Evolutionary conservation across 495 filamentous ascomycete genomes (phyloP), one percentile per base, ranked within the genome.

Genomic region (Aspergillus panamensis): DNA sequence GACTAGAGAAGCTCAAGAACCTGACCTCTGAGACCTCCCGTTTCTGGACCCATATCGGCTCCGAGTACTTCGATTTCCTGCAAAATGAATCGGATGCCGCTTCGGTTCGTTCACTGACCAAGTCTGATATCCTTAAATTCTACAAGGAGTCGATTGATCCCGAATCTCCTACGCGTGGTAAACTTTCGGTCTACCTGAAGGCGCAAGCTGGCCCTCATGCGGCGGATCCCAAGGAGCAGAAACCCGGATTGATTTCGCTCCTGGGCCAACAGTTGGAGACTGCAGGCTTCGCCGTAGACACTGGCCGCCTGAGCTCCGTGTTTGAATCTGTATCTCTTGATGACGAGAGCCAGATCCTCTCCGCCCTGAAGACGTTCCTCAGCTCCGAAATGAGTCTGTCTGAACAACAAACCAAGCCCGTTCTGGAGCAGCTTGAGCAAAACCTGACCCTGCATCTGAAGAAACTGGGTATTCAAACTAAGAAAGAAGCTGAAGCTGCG

Each of bases 1-100:
- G 90, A 14, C 77, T 95, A 25, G 95, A 99, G 75, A 95, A 92
- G 71, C 73, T 95, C 63, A 97, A 97, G 80, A 96, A 95, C 65
- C 74, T 99, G 59, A 79, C 82, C 48, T 91, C 93, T 51, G 94
- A 99, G 74, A 90, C 84, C 21, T 77, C 75, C 50, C 82, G 90
- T 17, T 88, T 93, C 67, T 96, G 91, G 93, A 80, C 72, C 31
- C 88, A 95, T 59, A 89, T 97, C 66, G 82, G 83, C 13, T 89
- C 82, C 48, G 94, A 97, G 66, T 89, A 86, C 61, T 93, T 90
- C 68, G 90, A 96, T 68, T 99, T 99, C 69, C 78, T 90, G 62
- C 81, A 85, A 63, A 82, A 92, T 32, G 86, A 95, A 53, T 77
- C 79, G 9, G 92, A 97, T 60, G 92, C 88, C 12, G 85, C 83